Evolutionary conservation across 1,284 basidiomycete species (phyloP), one percentile per base, ranked within the genome.

Genomic region (Cutaneotrichosporon cavernicola): DNA sequence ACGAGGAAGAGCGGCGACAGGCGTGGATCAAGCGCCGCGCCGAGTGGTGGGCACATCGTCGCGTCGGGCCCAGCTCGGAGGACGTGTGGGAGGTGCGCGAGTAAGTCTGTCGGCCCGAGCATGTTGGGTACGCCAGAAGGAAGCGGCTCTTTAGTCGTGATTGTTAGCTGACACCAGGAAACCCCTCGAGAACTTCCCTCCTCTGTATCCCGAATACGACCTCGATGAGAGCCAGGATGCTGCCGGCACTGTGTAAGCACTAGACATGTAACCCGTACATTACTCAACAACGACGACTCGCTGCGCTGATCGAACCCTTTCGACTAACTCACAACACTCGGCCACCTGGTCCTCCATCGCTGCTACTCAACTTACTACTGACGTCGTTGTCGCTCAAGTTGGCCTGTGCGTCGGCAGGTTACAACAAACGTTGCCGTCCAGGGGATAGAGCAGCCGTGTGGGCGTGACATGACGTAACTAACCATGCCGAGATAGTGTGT

Each of bases 51-150:
- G 93, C 94, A 3, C 82, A 84, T 40, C 82, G 91, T 57, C 82
- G 93, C 57, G 76, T 91, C 13, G 84, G 81, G 11, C 87, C 86
- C 73, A 93, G 91, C 78, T 92, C 90, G 65, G 96, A 99, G 81
- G 91, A 94, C 75, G 88, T 99, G 4, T 99, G 96, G 96, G 88
- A 91, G 68, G 83, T 90, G 26, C 82, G 94, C 75, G 86, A 83
- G 92, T 93, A 76, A 70, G 85, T 83, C 22, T 21, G 36, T 5
- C 16, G 16, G 34, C 32, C 13, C 2, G 11, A 18, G 31, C 4
- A 22, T 53, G n/a, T 5, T 26, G 26, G 10, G 36, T 18, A 13
- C 21, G 5, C 34, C 43, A 21, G 50, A 26, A 11, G 53, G 16
- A 18, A 51, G 22, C 8, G 49, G 5, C 7, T 26, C 22, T 58